Conservation (phyloP, 805 yeast species). For the Zygotorulaspora florentina region DNA sequence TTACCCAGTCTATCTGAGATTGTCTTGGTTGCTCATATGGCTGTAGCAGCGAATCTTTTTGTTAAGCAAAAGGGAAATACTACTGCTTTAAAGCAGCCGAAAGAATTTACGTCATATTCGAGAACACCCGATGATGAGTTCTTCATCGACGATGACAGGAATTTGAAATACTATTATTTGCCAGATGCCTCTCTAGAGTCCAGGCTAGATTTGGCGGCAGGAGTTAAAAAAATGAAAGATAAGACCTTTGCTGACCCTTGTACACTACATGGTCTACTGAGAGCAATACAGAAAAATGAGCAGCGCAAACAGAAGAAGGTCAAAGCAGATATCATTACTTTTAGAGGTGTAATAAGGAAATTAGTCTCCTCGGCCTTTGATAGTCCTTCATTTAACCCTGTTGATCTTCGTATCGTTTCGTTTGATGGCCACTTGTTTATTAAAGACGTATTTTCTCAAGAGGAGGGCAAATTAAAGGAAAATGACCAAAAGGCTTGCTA, state of each 20-base stretch:
- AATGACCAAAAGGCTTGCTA: slow-evolving; percentile 45
- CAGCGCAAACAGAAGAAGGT: slow-evolving; percentile 39
- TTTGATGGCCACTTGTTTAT: slow-evolving; percentile 76
- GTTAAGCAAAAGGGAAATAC: slow-evolving; percentile 49
- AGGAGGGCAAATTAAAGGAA: slow-evolving; percentile 25
- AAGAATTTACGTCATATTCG: slow-evolving; percentile 68
- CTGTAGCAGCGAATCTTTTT: slow-evolving; percentile 29
- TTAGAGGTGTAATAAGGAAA: slow-evolving; percentile 75
- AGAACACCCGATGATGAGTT: slow-evolving; percentile 54
- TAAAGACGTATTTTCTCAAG: slow-evolving; percentile 39
- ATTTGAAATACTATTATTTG: slow-evolving; percentile 69
- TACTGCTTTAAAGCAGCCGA: slow-evolving; percentile 79
- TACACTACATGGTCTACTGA: slow-evolving; percentile 50
- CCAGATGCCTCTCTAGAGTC: slow-evolving; percentile 70
- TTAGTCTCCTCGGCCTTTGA: slow-evolving; percentile 56
- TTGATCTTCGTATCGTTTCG: slow-evolving; percentile 58
- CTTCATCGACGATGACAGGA: slow-evolving; percentile 45
- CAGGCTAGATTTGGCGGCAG: slow-evolving; percentile 58
- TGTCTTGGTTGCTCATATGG: slow-evolving; percentile 19
- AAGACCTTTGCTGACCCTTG: slow-evolving; percentile 45
- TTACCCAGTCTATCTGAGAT: neutral
- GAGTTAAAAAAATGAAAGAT: slow-evolving; percentile 57
- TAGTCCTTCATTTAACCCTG: slow-evolving; percentile 45
- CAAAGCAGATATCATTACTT: slow-evolving; percentile 65
- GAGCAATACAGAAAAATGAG: slow-evolving; percentile 56